These are phyloP conservation scores for Vigna reflexopilosa DNA, from an alignment of 306 rosid species.

Conservation along the genomic window DNA sequence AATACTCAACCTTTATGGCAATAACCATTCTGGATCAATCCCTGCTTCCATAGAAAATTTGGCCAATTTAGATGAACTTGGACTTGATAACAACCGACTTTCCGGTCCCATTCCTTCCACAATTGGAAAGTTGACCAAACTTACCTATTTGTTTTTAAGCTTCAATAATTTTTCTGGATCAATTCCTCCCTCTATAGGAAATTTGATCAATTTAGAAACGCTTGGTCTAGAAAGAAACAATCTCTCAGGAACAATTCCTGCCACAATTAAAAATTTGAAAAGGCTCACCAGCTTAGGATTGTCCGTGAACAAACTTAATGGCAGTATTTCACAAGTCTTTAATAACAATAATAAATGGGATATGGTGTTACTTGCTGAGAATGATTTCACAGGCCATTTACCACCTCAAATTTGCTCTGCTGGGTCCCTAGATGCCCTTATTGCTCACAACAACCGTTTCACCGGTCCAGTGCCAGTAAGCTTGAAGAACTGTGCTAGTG, in stretches of 20 bases:
- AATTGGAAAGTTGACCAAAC: constrained; percentile 43
- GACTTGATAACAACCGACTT: neutral
- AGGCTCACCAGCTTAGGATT: neutral
- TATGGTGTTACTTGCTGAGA: neutral
- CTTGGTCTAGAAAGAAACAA: neutral
- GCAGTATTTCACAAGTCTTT: neutral
- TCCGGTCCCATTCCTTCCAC: constrained; percentile 42
- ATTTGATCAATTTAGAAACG: neutral
- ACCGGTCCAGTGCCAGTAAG: constrained; percentile 36
- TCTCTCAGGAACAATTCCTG: constrained; percentile 39
- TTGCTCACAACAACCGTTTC: neutral
- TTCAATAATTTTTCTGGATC: constrained; percentile 26
- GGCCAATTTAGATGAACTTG: neutral
- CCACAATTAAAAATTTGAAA: constrained; percentile 35
- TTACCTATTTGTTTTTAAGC: neutral
- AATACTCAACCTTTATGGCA: neutral
- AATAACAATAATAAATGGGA: neutral
- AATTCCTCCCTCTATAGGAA: constrained; percentile 43
- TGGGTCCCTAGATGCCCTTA: accelerated
- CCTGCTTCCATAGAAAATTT: constrained; percentile 30
- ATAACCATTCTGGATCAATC: constrained; percentile 34
- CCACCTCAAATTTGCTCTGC: constrained; percentile 8
- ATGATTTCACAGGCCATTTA: constrained; percentile 25
- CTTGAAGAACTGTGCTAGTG: constrained; percentile 35
- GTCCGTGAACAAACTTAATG: neutral